These are phyloP conservation scores for Xylaria sp. DNA, from an alignment of 2,329 filamentous ascomycete species.

Conservation along the genomic window DNA sequence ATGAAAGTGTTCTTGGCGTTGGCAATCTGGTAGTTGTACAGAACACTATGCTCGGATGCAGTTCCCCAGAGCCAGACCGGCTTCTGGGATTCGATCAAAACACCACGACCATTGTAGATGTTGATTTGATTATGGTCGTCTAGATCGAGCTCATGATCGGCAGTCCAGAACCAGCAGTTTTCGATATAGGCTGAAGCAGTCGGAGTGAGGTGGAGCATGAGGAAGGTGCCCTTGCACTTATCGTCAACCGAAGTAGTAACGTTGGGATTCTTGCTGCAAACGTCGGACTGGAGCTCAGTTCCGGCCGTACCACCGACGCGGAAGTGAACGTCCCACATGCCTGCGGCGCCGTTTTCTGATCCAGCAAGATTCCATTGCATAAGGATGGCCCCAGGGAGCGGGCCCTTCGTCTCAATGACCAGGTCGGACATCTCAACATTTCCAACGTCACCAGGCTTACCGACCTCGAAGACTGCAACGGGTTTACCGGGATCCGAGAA, in stretches of 20 bases:
- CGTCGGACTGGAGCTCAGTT: slow-evolving; percentile 82
- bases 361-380: slow-evolving; percentile 90
- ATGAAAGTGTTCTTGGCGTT: slow-evolving; percentile 84
- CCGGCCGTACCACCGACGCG: slow-evolving; percentile 89
- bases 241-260: slow-evolving; percentile 69
- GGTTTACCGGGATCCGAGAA: slow-evolving; percentile 83
- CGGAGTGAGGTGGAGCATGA: slow-evolving; percentile 73
- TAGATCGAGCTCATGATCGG: slow-evolving; percentile 89
- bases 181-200: slow-evolving; percentile 80
- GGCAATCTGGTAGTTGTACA: slow-evolving; percentile 87
- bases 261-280: slow-evolving; percentile 80
- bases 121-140: slow-evolving; percentile 80
- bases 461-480: slow-evolving; percentile 86
- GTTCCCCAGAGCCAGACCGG: slow-evolving; percentile 86
- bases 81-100: slow-evolving; percentile 81
- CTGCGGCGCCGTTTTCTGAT: slow-evolving; percentile 73
- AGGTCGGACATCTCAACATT: slow-evolving; percentile 88
- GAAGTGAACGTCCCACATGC: slow-evolving; percentile 96
- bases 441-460: slow-evolving; percentile 79
- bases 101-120: slow-evolving; percentile 88
- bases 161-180: slow-evolving; percentile 91
- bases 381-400: slow-evolving; percentile 87
- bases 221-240: slow-evolving; percentile 78
- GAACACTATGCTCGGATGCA: slow-evolving; percentile 71
- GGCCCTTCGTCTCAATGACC: slow-evolving; percentile 84